Evolutionary conservation across 2,329 filamentous ascomycete genomes (phyloP), one percentile per base, ranked within the genome.

Genomic region (Aspergillus fumigatus): DNA sequence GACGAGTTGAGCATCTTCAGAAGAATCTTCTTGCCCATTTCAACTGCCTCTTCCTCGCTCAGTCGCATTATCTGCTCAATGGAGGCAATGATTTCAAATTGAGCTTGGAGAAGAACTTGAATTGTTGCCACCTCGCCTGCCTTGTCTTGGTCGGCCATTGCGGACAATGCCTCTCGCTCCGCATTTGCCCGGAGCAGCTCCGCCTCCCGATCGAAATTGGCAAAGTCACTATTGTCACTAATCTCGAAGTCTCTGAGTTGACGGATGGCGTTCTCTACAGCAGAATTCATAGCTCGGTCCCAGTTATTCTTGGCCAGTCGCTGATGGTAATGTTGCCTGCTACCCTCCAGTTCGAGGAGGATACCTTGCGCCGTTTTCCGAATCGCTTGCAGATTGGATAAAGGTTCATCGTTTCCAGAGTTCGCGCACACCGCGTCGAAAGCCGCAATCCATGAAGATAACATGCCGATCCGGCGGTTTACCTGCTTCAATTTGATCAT

Each of bases 391-490:
- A 96, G 77, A 62, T 85, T 89, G 32, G 82, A 76, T 1, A 92
- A 85, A 0, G 82, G 76, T 14, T 86, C 82, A 58, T 88, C 87
- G 21, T 86, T 83, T 52, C 88, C 88, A 19, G 86, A 82, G 50
- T 81, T 81, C 41, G 91, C 90, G 64, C 88, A 93, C 2, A 95
- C 84, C 1, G 83, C 80, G 61, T 97, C 93, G 66, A 97, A 99
- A 1, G 92, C 91, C 1, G 89, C 89, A 55, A 97, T 88, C 94
- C 94, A 99, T 1, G 88, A 87, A 3, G 89, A 92, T n/a, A 99
- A 81, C 58, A 96, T 80, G 6, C 86, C 83, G 59, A 97, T 96
- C 17, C 94, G 85, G 62, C 91, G 84, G 75, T 96, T 91, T 32
- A 96, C 86, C 53, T 89, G 85, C 64, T 88, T 87, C 57, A 95